These are phyloP conservation scores for Gnomoniopsis smithogilvyi DNA, from an alignment of 2,329 filamentous ascomycete species.

Conservation along the genomic window DNA sequence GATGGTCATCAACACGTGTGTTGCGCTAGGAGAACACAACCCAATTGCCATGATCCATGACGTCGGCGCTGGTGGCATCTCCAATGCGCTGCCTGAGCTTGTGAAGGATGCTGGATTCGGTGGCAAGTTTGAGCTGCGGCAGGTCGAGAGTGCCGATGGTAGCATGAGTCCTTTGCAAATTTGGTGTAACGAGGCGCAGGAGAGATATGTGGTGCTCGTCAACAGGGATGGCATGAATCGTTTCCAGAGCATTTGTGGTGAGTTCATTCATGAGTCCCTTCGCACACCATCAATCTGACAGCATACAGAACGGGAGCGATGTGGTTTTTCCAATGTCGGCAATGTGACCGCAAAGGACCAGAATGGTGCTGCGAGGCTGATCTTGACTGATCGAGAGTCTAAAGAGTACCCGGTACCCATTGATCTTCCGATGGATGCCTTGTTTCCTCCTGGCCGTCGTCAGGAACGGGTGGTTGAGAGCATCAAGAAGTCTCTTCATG, in stretches of 20 bases:
- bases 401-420: constrained; percentile 72
- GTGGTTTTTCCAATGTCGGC: constrained; percentile 89
- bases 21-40: constrained; percentile 76
- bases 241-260: constrained; percentile 64
- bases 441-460: constrained; percentile 86
- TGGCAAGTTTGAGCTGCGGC: constrained; percentile 89
- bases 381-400: constrained; percentile 79
- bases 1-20: constrained; percentile 96
- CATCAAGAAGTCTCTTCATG: constrained; percentile 61
- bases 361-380: constrained; percentile 65
- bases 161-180: constrained; percentile 96
- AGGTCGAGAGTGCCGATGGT: constrained; percentile 84
- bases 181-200: constrained; percentile 97
- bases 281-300: constrained; percentile 11
- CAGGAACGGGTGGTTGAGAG: constrained; percentile 72
- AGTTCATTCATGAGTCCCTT: constrained; percentile 22
- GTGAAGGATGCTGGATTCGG: constrained; percentile 90
- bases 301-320: constrained; percentile 70
- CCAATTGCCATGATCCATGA: constrained; percentile 98
- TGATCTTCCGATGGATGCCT: constrained; percentile 80
- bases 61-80: constrained; percentile 83
- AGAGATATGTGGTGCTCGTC: constrained; percentile 90
- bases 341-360: constrained; percentile 63
- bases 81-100: constrained; percentile 77
- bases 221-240: constrained; percentile 75